These are phyloP conservation scores for Aphanomyces invadans DNA, from an alignment of 352 stramenopile species.

Conservation along the genomic window DNA sequence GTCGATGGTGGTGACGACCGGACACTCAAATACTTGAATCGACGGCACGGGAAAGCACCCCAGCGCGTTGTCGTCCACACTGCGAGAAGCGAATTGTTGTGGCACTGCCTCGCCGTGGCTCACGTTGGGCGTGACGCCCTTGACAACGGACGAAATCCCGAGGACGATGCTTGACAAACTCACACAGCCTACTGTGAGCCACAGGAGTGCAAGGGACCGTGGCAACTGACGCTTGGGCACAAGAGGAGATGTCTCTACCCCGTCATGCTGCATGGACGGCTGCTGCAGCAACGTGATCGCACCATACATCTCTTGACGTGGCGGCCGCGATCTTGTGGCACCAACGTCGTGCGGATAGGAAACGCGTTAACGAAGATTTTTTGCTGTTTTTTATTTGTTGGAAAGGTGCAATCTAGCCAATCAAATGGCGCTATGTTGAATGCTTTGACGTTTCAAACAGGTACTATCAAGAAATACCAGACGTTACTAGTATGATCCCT, in stretches of 20 bases:
- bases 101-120: not conserved
- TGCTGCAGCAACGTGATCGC: not conserved
- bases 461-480: too few relatives aligned
- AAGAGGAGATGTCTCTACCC: not conserved
- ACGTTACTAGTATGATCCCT: not conserved
- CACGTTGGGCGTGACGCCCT: not conserved
- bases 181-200: not conserved
- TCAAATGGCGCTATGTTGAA: too few relatives aligned
- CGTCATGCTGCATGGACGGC: not conserved
- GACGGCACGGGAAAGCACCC: slow-evolving; percentile 11
- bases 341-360: too few relatives aligned
- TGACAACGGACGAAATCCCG: not conserved
- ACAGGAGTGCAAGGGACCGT: not conserved
- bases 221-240: not conserved
- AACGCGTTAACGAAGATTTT: too few relatives aligned
- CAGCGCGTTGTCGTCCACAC: not conserved
- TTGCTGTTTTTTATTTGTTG: not conserved
- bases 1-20: not conserved
- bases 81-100: not conserved
- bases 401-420: not conserved
- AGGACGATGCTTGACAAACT: not conserved
- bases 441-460: too few relatives aligned
- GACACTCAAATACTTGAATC: not conserved
- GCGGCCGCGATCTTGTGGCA: not conserved
- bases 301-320: not conserved